Percentiles rank a stretch among this genome's conserved stretches.
These are phyloP conservation scores for Leccinum pseudoinsigne DNA, from an alignment of 1,284 basidiomycete species.

Conservation along the genomic window DNA sequence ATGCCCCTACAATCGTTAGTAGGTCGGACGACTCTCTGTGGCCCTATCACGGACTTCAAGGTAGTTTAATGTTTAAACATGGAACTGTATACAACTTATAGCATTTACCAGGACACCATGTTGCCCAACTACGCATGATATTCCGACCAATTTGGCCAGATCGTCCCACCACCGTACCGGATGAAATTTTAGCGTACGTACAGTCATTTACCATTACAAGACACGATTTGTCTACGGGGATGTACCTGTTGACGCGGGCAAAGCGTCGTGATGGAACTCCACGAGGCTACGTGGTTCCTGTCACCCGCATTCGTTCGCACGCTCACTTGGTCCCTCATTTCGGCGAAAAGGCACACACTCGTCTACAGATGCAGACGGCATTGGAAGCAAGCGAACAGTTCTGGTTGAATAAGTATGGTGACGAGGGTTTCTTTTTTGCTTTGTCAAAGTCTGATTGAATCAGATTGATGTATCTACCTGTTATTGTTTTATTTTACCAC, in stretches of 20 bases:
- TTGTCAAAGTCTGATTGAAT: not conserved
- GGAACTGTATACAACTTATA: not conserved
- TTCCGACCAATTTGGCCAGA: not conserved
- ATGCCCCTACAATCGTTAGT: not conserved
- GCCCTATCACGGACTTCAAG: not conserved
- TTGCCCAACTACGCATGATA: not conserved
- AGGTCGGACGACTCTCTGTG: not conserved
- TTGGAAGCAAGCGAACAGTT: not conserved
- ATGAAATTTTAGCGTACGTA: not conserved
- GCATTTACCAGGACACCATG: no score
- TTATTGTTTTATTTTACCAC: no score
- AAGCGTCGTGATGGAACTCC: not conserved
- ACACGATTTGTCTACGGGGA: not conserved
- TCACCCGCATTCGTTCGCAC: not conserved
- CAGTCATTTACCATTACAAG: no score
- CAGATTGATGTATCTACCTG: not conserved
- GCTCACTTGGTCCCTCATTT: not conserved
- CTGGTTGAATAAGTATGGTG: not conserved
- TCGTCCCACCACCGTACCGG: not conserved
- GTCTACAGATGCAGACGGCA: not conserved
- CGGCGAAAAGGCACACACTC: not conserved
- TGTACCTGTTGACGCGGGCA: not conserved
- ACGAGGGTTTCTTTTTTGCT: not conserved
- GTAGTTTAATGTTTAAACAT: not conserved
- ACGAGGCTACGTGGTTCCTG: not conserved